Conservation (phyloP, 441 rosid species). For the Arabidopsis lyrata region DNA sequence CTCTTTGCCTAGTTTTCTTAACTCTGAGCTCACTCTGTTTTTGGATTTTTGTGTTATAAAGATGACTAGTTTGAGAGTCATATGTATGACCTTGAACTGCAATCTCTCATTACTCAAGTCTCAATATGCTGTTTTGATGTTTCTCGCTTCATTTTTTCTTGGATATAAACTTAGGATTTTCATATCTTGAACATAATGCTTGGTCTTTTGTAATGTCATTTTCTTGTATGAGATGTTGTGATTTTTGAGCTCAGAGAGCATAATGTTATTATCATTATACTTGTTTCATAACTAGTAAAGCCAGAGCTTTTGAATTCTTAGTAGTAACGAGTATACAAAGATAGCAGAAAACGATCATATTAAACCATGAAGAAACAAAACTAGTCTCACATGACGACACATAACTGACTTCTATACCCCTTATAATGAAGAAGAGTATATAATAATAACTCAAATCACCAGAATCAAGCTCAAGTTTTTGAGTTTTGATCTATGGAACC, state of each 20-base stretch:
- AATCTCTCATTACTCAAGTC: not conserved
- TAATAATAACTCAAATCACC: slow-evolving; percentile 25
- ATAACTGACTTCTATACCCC: slow-evolving; percentile 3
- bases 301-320: not conserved
- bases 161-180: not conserved
- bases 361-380: slow-evolving; percentile 37
- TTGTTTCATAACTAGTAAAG: slow-evolving; percentile 4
- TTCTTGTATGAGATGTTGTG: not conserved
- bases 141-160: not conserved
- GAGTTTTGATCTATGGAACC: slow-evolving; percentile 28
- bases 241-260: not conserved
- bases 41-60: not conserved
- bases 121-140: not conserved
- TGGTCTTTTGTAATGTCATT: not conserved
- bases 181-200: not conserved
- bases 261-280: not conserved
- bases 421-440: slow-evolving; percentile 18
- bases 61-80: not conserved
- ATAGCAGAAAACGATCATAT: slow-evolving; percentile 22
- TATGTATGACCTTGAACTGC: not conserved
- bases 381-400: slow-evolving; percentile 24
- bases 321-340: slow-evolving; percentile 8
- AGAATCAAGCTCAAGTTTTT: slow-evolving; percentile 38
- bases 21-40: slow-evolving; percentile 7
- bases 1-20: not conserved